Percentiles rank a stretch among this genome's conserved stretches.
Conservation (phyloP, 2,329 filamentous ascomycete species). For the Lasiodiplodia sp. region DNA sequence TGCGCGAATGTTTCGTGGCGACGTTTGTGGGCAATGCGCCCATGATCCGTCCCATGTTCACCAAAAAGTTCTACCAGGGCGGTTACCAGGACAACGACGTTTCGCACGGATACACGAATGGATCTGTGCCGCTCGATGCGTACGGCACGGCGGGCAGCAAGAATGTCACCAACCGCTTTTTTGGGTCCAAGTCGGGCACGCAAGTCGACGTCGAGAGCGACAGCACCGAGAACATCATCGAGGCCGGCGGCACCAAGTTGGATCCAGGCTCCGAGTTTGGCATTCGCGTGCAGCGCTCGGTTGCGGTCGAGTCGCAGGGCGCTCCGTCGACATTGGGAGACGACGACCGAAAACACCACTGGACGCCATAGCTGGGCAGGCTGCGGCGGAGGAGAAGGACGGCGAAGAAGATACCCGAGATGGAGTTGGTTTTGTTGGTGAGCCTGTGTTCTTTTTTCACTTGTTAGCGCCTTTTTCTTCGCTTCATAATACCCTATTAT, state of each 20-base stretch:
- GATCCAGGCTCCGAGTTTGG: not conserved
- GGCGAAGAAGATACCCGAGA: not conserved
- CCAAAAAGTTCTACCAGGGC: conserved; percentile 31
- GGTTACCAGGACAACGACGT: conserved; percentile 1
- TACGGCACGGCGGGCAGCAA: conserved; percentile 4
- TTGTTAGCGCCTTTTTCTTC: not conserved
- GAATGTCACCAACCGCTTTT: not conserved
- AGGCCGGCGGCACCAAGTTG: not conserved
- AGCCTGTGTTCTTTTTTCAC: not conserved
- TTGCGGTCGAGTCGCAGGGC: not conserved
- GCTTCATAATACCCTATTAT: not conserved
- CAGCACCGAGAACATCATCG: conserved; percentile 14
- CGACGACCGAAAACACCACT: not conserved
- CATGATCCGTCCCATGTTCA: conserved; percentile 42
- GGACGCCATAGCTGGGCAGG: not conserved
- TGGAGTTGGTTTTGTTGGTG: not conserved
- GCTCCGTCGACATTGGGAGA: not conserved
- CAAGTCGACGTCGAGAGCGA: not conserved
- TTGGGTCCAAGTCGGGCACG: conserved; percentile 1
- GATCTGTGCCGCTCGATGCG: conserved; percentile 3
- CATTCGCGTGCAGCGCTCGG: conserved; percentile 10
- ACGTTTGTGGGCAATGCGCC: conserved; percentile 49
- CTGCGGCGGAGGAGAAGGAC: not conserved
- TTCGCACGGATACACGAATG: conserved; percentile 12
- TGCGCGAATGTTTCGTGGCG: conserved; percentile 48